Evolutionary conservation across 2,329 filamentous ascomycete species (phyloP).

Genomic region (Stachybotrys elegans): DNA sequence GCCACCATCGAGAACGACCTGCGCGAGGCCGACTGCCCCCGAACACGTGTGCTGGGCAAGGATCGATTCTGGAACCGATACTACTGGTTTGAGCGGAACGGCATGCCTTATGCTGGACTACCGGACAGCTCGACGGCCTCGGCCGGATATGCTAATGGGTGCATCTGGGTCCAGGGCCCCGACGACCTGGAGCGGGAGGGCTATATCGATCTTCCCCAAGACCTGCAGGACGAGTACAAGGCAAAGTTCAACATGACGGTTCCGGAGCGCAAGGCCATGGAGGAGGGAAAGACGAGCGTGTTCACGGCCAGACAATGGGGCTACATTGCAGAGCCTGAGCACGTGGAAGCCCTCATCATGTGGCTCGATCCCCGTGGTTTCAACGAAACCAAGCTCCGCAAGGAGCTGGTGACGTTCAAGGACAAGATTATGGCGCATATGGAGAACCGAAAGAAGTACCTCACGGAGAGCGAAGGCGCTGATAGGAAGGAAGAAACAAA

Average conservation of each 20-base stretch:
- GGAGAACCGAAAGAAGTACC: constrained; percentile 71
- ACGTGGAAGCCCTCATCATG: constrained; percentile 71
- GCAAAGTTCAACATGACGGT: constrained; percentile 76
- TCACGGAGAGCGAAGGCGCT: constrained; percentile 32
- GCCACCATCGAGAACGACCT: constrained; percentile 83
- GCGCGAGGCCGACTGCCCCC: constrained; percentile 87
- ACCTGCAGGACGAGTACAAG: constrained; percentile 70
- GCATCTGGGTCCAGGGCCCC: constrained; percentile 94
- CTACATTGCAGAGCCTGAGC: constrained; percentile 76
- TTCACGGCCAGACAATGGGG: constrained; percentile 80
- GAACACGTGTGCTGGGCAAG: constrained; percentile 83
- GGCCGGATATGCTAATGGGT: constrained; percentile 87
- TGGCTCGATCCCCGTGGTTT: constrained; percentile 87
- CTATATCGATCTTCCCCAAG: constrained; percentile 72
- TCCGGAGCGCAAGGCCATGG: constrained; percentile 74
- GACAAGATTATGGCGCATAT: constrained; percentile 75
- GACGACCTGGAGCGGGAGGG: constrained; percentile 82
- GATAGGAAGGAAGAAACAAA: constrained; percentile 35
- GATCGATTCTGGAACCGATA: constrained; percentile 98
- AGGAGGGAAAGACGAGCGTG: constrained; percentile 80
- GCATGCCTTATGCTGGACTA: constrained; percentile 90
- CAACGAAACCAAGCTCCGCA: constrained; percentile 81
- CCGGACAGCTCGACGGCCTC: constrained; percentile 82
- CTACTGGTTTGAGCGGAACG: constrained; percentile 98
- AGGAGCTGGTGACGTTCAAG: constrained; percentile 74